Evolutionary conservation across 2,329 filamentous ascomycete species (phyloP), one percentile per base, ranked within the genome.

Genomic region (Raffaelea deltoideospora): DNA sequence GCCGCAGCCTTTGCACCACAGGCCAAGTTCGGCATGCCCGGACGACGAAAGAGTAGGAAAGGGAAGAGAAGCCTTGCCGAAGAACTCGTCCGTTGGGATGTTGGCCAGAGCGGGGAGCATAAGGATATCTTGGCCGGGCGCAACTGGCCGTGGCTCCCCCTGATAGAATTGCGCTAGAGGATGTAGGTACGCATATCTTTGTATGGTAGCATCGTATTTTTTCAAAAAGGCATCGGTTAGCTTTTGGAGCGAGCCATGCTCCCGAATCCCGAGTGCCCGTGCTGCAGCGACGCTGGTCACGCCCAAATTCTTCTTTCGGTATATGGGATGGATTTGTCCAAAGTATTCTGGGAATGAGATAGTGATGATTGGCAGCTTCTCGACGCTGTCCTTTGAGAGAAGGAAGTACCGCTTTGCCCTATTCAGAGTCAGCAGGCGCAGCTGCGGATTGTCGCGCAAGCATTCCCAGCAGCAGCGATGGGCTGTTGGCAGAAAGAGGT

Each of bases 381-480:
- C 21, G 21, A 10, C n/a, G 18, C 22, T 33, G 32, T n/a, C 9
- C n/a, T 26, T 24, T 18, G 21, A 33, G 32, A 33, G 32, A 23
- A 24, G 14, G 21, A 33, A 33, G 26, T 17, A 9, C 32, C 21
- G 32, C 32, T 33, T 33, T 26, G 14, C 32, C n/a, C 26, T 22
- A 18, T 18, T 33, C 19, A 33, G n/a, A 33, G 21, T 17, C 8
- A 24, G 21, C 14, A 33, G 32, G 14, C 32, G 32, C 22, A 33
- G 32, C 22, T 26, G 32, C 6, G 32, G 32, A 15, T 33, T 33
- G 32, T 24, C 21, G 14, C 19, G 32, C 22, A 24, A 33, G 32
- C 13, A 33, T 33, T 33, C 32, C 32, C 21, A 33, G 15, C 32
- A 22, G 31, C 31, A 33, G 21, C 32, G 32, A 24, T 33, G 10